Conservation (phyloP, 2,329 filamentous ascomycete species). For the Microcyclospora tardicrescens region DNA sequence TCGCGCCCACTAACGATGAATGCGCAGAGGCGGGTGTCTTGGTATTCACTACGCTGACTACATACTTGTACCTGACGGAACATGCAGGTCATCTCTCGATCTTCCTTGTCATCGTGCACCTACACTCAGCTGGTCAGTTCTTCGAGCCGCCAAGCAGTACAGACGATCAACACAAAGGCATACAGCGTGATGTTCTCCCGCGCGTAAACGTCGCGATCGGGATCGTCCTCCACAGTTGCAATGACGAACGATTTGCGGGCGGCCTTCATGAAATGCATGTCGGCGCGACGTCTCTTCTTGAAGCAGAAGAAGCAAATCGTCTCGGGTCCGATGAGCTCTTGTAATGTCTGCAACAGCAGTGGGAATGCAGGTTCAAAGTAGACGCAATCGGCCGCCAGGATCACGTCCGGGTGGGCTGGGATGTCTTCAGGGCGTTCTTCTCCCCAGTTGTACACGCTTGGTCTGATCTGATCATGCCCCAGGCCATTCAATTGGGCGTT, state of each 20-base stretch:
- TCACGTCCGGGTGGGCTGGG: conserved; percentile 51
- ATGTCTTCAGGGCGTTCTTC: conserved; percentile 26
- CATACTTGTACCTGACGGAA: no score
- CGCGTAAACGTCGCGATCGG: conserved; percentile 31
- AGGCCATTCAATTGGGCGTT: conserved; percentile 78
- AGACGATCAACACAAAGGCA: conserved; percentile 8
- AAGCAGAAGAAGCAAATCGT: conserved; percentile 80
- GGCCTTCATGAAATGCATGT: conserved; percentile 40
- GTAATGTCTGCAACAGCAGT: conserved; percentile 65
- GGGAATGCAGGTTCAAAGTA: conserved; percentile 96
- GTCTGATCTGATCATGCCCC: conserved; percentile 42
- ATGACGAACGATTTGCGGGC: conserved; percentile 37
- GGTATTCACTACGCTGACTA: no score
- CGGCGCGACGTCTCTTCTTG: conserved; percentile 73
- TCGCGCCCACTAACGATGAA: no score
- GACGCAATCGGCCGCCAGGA: conserved; percentile 92
- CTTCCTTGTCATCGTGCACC: conserved; percentile 5
- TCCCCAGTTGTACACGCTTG: conserved; percentile 70
- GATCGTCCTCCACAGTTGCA: conserved; percentile 35
- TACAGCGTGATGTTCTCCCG: conserved; percentile 40
- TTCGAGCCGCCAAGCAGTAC: conserved; percentile 1
- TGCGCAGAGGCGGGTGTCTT: no score
- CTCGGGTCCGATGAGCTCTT: conserved; percentile 52
- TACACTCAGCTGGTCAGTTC: conserved; percentile 1
- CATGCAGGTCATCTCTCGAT: not conserved